Evolutionary conservation across 1,139 yeast species (phyloP), one percentile per base, ranked within the genome.

Genomic region (Zygoascus hellenicus): DNA sequence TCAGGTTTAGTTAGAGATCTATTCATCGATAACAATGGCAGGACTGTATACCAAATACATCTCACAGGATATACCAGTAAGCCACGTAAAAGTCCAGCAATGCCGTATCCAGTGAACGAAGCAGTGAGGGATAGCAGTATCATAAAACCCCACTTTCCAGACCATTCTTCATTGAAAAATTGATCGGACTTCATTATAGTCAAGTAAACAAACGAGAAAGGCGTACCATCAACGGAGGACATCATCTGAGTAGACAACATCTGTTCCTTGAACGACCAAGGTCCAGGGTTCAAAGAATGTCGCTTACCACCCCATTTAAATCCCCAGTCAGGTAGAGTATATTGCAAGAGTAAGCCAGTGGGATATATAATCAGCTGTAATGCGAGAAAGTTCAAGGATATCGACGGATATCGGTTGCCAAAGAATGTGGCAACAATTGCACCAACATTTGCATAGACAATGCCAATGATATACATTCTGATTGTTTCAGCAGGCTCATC

Each of bases 251-350:
- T 75, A 2, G 78, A 68, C 49, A 78, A 66, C 80, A 79, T 77
- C 67, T 82, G 86, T 59, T 83, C 90, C 60, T 83, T 83, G 56
- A 68, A 72, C 22, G 74, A 68, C 84, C 86, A 83, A 3, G 80
- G 79, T 5, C 81, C 81, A 2, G 81, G 80, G 62, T 80, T 72
- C 56, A 77, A 55, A 46, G 75, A 61, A 57, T 62, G 48, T 48
- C 67, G 65, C 48, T 53, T 59, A 36, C 69, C 75, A 54, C 63
- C 64, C 53, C 59, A 63, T 33, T 56, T 69, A 57, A 77, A 60
- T 15, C 70, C 72, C 70, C 71, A 67, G 45, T 71, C 70, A 9
- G 86, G 86, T 11, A 80, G 61, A 11, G 56, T 22, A 46, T 62
- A 69, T 59, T 76, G 77, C 42, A 61, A 60, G 49, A 60, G 64